These are phyloP conservation scores for Dalbergia cultrata DNA, from an alignment of 306 rosid genomes.

Conservation along the genomic window DNA sequence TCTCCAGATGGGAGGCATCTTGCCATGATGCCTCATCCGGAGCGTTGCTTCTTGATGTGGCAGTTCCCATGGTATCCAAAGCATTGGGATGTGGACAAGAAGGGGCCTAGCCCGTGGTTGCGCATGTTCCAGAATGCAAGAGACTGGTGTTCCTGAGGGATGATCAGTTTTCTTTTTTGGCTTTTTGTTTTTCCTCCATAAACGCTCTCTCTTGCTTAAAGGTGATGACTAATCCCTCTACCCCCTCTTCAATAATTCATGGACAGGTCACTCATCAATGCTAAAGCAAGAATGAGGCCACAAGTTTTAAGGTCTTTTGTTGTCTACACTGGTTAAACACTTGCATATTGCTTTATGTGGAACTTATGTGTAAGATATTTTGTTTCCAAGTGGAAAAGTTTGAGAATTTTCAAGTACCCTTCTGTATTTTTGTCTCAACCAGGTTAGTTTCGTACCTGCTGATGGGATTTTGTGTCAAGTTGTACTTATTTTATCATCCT, in stretches of 20 bases:
- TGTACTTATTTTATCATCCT: not conserved
- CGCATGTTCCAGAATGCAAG: constrained; percentile 84
- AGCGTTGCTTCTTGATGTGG: constrained; percentile 97
- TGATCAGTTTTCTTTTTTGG: constrained; percentile 4
- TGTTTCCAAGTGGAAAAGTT: constrained; percentile 13
- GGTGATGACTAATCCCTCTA: constrained; percentile 2
- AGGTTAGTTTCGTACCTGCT: not conserved
- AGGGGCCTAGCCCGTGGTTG: constrained; percentile 94
- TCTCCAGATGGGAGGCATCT: constrained; percentile 95
- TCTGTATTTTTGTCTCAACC: not conserved
- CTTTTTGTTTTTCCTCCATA: not conserved
- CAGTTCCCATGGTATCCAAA: constrained; percentile 94
- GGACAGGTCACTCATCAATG: constrained; percentile 27
- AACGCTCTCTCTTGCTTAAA: constrained; percentile 29
- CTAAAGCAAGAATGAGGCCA: not conserved
- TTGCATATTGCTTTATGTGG: constrained; percentile 13
- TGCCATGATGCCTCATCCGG: constrained; percentile 99
- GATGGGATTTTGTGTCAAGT: not conserved
- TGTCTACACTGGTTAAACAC: not conserved
- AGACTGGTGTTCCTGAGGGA: constrained; percentile 57
- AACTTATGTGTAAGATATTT: constrained; percentile 27
- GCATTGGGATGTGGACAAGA: constrained; percentile 80
- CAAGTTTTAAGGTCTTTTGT: constrained; percentile 26
- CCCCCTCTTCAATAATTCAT: constrained; percentile 14
- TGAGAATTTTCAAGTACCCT: constrained; percentile 5